Base-by-base conservation (phyloP, 768 basidiomycete genomes). In the Mycena alexandri region DNA sequence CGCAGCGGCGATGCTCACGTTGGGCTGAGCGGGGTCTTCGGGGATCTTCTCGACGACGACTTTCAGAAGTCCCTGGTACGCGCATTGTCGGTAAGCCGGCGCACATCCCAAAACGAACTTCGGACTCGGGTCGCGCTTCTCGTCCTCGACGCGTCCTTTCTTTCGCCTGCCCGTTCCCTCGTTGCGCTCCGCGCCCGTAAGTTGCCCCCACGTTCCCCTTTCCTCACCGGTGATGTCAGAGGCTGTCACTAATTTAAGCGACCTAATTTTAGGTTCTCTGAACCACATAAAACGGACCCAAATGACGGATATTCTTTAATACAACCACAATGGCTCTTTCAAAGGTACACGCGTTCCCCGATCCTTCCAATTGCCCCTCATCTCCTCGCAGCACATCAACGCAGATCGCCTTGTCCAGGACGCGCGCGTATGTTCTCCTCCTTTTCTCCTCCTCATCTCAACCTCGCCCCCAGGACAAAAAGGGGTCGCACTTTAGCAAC, bases 401-500 rank as follows among this genome's bases (percentile, higher is more conserved):
- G 79, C 92, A 1, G 90, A 91, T 61, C 79, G 81, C 55, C 84
- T 95, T 75, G 80, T 95, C 46, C 83, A 82, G 70, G 80, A 87
- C 43, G 78, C 90, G 22, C 83, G 82, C 75, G 91, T 87, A 75
- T 61, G 74, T 71, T 60, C 29, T 50, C 54, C 8, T 58, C 56
- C 33, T 43, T 33, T 6, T 12, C 13, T 6, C n/a, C 44, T 22
- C 21, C 60, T 53, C 48, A 71, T 16, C 60, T 50, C 53, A 63
- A 21, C n/a, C 33, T 46, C n/a, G 34, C 21, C 33, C n/a, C 13
- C 61, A 89, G 85, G 87, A 88, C 73, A 85, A 85, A 53, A 84
- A 83, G 56, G 36, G 7, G 47, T 58, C 71, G 42, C 75, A 79
- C 47, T 79, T 78, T 52, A 80, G 76, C 62, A 66, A 72, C 44